Base-by-base conservation (phyloP, 2,329 filamentous ascomycete species). In the Corinectria fuckeliana region DNA sequence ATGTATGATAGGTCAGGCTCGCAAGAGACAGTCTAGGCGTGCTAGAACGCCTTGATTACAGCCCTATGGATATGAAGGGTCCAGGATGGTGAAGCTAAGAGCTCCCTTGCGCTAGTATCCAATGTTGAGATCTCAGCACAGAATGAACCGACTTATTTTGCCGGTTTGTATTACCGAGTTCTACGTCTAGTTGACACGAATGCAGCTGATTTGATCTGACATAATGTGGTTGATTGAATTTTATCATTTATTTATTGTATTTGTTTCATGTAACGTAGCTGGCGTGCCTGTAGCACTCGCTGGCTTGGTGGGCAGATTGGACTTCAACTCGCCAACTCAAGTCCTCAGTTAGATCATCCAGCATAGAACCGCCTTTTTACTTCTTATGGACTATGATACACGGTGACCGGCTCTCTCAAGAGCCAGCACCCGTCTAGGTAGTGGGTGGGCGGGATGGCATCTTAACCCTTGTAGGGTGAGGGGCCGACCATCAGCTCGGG, bases 401-500 rank as follows among this genome's bases (percentile, higher is more conserved):
- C 6, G 11, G 6, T 42, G 13, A 42, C 39, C 20, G 13, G 13
- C 20, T 20, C 20, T 42, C 25, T 47, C 25, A n/a, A 30, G 42
- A 30, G 26, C n/a, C 30, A 5, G 16, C 23, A 47, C 13, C n/a
- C 42, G 25, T 47, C 25, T 28, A 25, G 20, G 13, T 47, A 11
- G 18, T 23, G 11, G 7, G 38, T 42, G 7, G 13, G 14, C 18
- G 23, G n/a, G 25, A 28, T 11, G 42, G 9, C 6, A 23, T 48
- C 58, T 69, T 60, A 74, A 41, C 63, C 65, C 78, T 85, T 85
- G 79, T 85, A 86, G 50, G 82, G 76, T 77, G 87, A 89, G 48
- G 94, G 94, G 60, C 89, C 89, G 73, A 99, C 84, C 94, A 99
- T 99, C 74, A 98, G 85, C 82, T 98, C 94, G 21, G 95, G 95